phyloP scores from a whole-genome alignment of 352 stramenopile genomes.

The Pythium sp. region DNA sequence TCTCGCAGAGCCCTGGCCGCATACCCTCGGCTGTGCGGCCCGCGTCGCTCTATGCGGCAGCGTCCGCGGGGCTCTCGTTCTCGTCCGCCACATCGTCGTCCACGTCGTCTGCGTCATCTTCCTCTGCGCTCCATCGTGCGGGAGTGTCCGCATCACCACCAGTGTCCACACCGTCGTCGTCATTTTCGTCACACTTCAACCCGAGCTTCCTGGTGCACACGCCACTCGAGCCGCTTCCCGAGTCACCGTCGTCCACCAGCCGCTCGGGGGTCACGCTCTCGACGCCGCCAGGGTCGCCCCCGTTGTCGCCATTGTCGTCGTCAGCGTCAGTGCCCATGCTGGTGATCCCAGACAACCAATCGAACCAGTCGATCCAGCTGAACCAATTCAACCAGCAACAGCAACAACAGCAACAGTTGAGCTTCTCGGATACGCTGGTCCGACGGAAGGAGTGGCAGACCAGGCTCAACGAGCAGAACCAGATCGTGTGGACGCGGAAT shows the following conservation, averaged over 20 bases:
- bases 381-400: not conserved
- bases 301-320: not conserved
- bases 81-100: conserved; percentile 24
- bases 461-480: conserved; percentile 19
- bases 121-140: not conserved
- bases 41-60: conserved; percentile 25
- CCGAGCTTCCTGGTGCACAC: conserved; percentile 15
- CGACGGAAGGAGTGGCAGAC: conserved; percentile 46
- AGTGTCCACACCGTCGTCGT: not conserved
- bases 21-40: conserved; percentile 29
- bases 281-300: conserved; percentile 11
- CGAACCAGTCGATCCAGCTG: not conserved
- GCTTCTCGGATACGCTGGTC: conserved; percentile 12
- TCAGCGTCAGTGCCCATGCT: not conserved
- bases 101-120: not conserved
- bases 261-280: conserved; percentile 1
- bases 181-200: conserved; percentile 7
- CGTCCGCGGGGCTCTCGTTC: conserved; percentile 27
- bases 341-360: not conserved
- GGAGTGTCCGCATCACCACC: conserved; percentile 16
- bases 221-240: conserved; percentile 17
- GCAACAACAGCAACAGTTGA: not conserved
- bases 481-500: conserved; percentile 33
- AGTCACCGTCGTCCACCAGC: conserved; percentile 17
- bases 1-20: conserved; percentile 19